These are phyloP conservation scores for Graphiopsis chlorocephala DNA, from an alignment of 2,329 filamentous ascomycete genomes.

Conservation along the genomic window DNA sequence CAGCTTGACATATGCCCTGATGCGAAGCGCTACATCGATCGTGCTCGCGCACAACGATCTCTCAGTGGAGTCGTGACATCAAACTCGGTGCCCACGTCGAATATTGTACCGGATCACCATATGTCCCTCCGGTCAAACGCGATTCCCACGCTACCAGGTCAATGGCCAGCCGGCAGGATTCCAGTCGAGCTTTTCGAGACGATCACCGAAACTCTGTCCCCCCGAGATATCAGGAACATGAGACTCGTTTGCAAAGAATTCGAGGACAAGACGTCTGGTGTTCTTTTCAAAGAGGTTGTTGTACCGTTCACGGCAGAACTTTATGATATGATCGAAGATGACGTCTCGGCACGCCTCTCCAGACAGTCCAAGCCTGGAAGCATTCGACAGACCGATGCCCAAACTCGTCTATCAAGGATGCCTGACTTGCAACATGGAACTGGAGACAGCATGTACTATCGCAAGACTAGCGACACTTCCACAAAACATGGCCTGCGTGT, in stretches of 20 bases:
- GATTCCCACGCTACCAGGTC: no score
- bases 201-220: slow-evolving; percentile 55
- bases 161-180: slow-evolving; percentile 44
- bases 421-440: slow-evolving; percentile 19
- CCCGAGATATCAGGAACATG: slow-evolving; percentile 58
- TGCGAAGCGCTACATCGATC: neutral
- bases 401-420: no score
- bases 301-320: slow-evolving; percentile 65
- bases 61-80: neutral
- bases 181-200: slow-evolving; percentile 63
- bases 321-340: slow-evolving; percentile 52
- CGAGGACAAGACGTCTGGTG: slow-evolving; percentile 55
- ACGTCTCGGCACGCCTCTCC: slow-evolving; percentile 24
- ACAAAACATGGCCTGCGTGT: slow-evolving; percentile 55
- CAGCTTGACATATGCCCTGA: neutral
- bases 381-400: neutral
- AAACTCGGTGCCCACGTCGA: neutral
- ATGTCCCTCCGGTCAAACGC: neutral
- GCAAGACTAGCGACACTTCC: slow-evolving; percentile 35
- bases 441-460: slow-evolving; percentile 37
- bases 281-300: slow-evolving; percentile 62
- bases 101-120: neutral
- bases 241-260: slow-evolving; percentile 61
- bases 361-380: slow-evolving; percentile 30
- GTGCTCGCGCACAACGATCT: neutral